These are phyloP conservation scores for Pyronema omphalodes DNA, from an alignment of 495 filamentous ascomycete species.

Conservation along the genomic window DNA sequence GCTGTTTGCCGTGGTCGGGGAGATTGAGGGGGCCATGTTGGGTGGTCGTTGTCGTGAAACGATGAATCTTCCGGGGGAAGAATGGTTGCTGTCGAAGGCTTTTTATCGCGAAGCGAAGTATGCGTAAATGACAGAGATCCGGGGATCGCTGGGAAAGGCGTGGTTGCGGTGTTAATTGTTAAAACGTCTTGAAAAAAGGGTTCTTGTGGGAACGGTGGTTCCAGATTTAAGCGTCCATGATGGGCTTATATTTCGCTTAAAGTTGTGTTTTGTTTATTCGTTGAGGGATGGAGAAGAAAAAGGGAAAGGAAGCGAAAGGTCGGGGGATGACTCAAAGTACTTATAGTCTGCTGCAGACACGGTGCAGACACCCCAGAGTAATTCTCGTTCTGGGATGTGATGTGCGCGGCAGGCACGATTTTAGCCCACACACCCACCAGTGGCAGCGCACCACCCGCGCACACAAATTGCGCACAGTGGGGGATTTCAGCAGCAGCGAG, in stretches of 20 bases:
- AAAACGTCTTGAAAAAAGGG: slow-evolving; percentile 6
- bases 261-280: slow-evolving; percentile 9
- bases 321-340: slow-evolving; percentile 19
- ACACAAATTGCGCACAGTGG: too few relatives aligned
- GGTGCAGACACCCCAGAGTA: neutral
- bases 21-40: slow-evolving; percentile 22
- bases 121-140: slow-evolving; percentile 20
- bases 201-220: slow-evolving; percentile 3
- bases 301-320: slow-evolving; percentile 10
- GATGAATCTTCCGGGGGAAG: slow-evolving; percentile 23
- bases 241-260: slow-evolving; percentile 10
- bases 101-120: slow-evolving; percentile 17
- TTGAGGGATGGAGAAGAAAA: slow-evolving; percentile 4
- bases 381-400: neutral
- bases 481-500: neutral
- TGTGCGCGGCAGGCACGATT: neutral
- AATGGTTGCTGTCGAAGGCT: slow-evolving; percentile 22
- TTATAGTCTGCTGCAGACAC: slow-evolving; percentile 11
- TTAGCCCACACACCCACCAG: neutral
- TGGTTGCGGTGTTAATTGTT: slow-evolving; percentile 15
- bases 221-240: slow-evolving; percentile 20
- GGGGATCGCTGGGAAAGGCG: slow-evolving; percentile 24
- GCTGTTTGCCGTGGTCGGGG: slow-evolving; percentile 15
- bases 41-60: slow-evolving; percentile 21
- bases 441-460: too few relatives aligned